phyloP scores from a whole-genome alignment of 345 rosid genomes.

The Nephelium lappaceum region DNA sequence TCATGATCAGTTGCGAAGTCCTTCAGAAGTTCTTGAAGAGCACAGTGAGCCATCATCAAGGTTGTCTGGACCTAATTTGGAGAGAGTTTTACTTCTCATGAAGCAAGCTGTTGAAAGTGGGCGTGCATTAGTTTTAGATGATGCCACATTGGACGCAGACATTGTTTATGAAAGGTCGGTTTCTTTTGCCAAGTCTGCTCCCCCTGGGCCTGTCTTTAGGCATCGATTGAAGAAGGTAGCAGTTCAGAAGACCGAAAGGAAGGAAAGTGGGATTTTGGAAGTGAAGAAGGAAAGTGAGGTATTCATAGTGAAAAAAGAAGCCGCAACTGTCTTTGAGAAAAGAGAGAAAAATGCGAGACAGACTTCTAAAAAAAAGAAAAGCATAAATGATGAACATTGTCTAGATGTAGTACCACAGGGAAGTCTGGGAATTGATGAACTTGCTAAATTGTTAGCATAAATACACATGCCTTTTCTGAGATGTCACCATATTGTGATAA shows the following conservation, averaged over 20 bases:
- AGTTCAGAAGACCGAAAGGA: constrained; percentile 38
- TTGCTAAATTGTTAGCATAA: constrained; percentile 75
- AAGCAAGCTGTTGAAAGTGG: constrained; percentile 78
- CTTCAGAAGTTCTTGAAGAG: constrained; percentile 33
- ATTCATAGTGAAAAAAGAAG: constrained; percentile 19
- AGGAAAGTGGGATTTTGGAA: constrained; percentile 32
- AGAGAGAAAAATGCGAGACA: constrained; percentile 25
- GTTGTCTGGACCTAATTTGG: constrained; percentile 28
- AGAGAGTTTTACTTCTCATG: constrained; percentile 50
- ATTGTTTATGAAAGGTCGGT: constrained; percentile 53
- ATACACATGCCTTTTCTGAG: neutral
- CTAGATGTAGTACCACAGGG: constrained; percentile 49
- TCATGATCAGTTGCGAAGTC: constrained; percentile 20
- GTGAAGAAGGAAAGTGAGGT: constrained; percentile 24
- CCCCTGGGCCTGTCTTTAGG: constrained; percentile 62
- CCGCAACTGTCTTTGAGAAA: constrained; percentile 7
- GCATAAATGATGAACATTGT: constrained; percentile 29
- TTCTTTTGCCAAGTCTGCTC: constrained; percentile 58
- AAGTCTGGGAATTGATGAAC: constrained; percentile 77
- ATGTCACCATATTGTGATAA: neutral
- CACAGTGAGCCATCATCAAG: constrained; percentile 18
- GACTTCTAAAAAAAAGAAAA: constrained; percentile 24
- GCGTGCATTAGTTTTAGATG: constrained; percentile 57
- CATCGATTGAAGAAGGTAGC: constrained; percentile 38
- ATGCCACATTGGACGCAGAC: constrained; percentile 60